Base-by-base conservation (phyloP, 2,329 filamentous ascomycete species). In the Fusarium algeriense region DNA sequence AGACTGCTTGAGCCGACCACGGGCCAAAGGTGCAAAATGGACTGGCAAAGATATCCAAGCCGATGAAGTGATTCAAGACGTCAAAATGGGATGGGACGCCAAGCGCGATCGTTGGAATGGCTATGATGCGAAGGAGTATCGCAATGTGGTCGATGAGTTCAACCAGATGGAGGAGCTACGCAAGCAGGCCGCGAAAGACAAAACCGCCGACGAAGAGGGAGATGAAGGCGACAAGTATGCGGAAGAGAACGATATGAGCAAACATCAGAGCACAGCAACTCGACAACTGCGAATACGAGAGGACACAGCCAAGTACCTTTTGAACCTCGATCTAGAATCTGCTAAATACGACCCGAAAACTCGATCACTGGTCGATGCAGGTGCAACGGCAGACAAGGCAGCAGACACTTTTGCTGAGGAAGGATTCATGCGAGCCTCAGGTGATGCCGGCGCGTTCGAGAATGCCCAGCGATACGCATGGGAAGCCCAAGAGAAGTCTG, bases 321-420 rank as follows among this genome's bases (percentile, higher is more conserved):
- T 98, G 12, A 98, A 98, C 78, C 88, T 99, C 32, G 96, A 99
- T 78, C 87, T 97, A 5, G 96, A 99, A 77, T 98, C 95, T 3
- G 96, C 97, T 3, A 97, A 97, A 80, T 99, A 99, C 82, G 95
- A 99, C 78, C 96, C 96, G 0, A 99, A 99, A 80, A 98, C 95
- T 15, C 89, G 96, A 75, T 92, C 93, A 12, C 93, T 99, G 86
- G 92, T 97, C 26, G 93, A 97, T 78, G 90, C 89, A 69, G 94
- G 94, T 50, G 94, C 92, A 10, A 93, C 91, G 35, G 89, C 89
- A 26, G 94, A 97, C 82, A 91, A 91, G 74, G 92, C 93, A 5
- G 92, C 95, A 11, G 90, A 92, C 34, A 82, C 97, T 9, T 95
- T 96, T 60, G 95, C 95, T 7, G 96, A 98, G 76, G 95, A 98